Percentiles rank a stretch among this genome's conserved stretches.
Evolutionary conservation across 768 basidiomycete genomes (phyloP).

Genomic region (Serpula lacrymans): DNA sequence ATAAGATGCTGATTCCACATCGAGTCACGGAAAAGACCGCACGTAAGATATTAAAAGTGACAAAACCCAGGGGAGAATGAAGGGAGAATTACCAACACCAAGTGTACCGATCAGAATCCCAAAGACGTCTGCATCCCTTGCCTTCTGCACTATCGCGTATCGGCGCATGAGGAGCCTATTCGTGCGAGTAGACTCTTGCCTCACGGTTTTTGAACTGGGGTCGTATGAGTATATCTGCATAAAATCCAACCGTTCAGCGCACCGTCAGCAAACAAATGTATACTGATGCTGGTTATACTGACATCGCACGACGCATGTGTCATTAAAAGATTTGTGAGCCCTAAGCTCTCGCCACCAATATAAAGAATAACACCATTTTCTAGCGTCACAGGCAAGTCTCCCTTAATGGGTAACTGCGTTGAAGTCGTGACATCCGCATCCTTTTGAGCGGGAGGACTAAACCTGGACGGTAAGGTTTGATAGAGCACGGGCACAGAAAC

Average conservation of each 20-base stretch:
- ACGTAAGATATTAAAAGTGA: neutral
- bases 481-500: conserved; percentile 39
- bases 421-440: conserved; percentile 4
- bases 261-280: neutral
- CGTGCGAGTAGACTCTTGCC: conserved; percentile 62
- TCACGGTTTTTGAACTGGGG: conserved; percentile 44
- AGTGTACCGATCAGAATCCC: conserved; percentile 95
- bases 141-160: conserved; percentile 82
- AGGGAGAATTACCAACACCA: conserved; percentile 63
- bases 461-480: conserved; percentile 25
- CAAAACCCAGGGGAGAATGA: neutral
- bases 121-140: conserved; percentile 89
- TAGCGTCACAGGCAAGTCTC: conserved; percentile 4
- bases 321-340: conserved; percentile 82
- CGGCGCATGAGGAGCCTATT: conserved; percentile 88
- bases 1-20: conserved; percentile 66
- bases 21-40: too few relatives aligned
- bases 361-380: conserved; percentile 45
- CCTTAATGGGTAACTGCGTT: conserved; percentile 6
- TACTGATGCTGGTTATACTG: conserved; percentile 12
- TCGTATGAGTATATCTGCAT: conserved; percentile 75
- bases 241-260: neutral
- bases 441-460: conserved; percentile 8
- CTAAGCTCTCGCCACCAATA: conserved; percentile 78
- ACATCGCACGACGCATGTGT: conserved; percentile 70